Conservation (phyloP, 2,329 filamentous ascomycete species). For the Sporothrix brasiliensis region DNA sequence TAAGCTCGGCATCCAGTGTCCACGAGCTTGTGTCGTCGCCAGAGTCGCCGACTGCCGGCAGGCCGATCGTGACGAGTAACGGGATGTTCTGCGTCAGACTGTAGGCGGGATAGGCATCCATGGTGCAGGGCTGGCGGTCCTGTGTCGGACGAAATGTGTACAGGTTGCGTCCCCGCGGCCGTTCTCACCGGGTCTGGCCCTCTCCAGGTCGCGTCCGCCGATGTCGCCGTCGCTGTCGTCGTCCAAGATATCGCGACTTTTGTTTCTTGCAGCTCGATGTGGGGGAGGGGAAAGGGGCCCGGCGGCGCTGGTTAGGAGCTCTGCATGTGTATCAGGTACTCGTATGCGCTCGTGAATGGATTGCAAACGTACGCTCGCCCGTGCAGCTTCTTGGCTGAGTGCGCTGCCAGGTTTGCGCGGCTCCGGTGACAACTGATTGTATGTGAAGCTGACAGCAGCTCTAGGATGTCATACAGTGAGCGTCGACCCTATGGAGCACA, state of each 20-base stretch:
- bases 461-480: background rate
- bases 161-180: background rate
- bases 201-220: background rate
- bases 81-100: slow-evolving; percentile 88
- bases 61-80: slow-evolving; percentile 78
- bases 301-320: background rate
- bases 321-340: background rate
- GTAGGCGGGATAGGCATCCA: slow-evolving; percentile 78
- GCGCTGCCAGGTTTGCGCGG: background rate
- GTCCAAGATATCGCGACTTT: slow-evolving; percentile 30
- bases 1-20: slow-evolving; percentile 54
- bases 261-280: background rate
- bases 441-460: background rate
- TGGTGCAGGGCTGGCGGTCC: slow-evolving; percentile 43
- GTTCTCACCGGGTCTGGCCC: slow-evolving; percentile 3
- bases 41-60: slow-evolving; percentile 48
- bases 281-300: slow-evolving; percentile 18
- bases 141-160: background rate
- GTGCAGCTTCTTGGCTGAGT: background rate
- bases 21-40: slow-evolving; percentile 42
- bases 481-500: background rate
- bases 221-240: background rate
- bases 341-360: background rate
- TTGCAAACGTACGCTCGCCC: too few relatives aligned
- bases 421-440: background rate